Base-by-base conservation (phyloP, 768 basidiomycete genomes). In the Naganishia onofrii region DNA sequence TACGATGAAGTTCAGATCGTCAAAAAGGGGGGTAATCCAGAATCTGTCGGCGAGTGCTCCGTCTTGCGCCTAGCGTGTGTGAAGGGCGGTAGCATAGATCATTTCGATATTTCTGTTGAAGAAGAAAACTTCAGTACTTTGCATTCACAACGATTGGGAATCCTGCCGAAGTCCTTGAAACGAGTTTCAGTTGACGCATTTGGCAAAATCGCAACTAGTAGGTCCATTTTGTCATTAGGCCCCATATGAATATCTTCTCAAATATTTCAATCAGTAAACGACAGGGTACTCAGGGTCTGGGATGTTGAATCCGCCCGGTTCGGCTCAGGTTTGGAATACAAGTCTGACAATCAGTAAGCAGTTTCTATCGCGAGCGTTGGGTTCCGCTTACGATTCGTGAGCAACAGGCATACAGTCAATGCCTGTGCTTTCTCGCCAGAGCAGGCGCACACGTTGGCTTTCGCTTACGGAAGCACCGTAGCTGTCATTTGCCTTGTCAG, bases 341-440 rank as follows among this genome's bases (percentile, higher is more conserved):
- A 46, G n/a, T 63, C 42, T 23, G 38, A 42, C n/a, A 42, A 23
- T 23, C 17, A n/a, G 60, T 63, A 29, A 63, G 60, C 21, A 19
- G 2, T 38, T 6, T 13, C 1, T 17, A 63, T n/a, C 7, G 38
- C 15, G 38, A 55, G 21, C 7, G 5, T 13, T 6, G 12, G 7
- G 7, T 19, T 17, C 21, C 23, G 13, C 57, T 44, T 28, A 63
- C 23, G 2, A 12, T 23, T 26, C 28, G 3, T 29, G 28, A 13
- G 8, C n/a, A 34, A 42, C 15, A 63, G 38, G n/a, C 21, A 29
- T 8, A 63, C 36, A 23, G 28, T 63, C 60, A 26, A 26, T 3
- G 42, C 60, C 9, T 63, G 60, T 44, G 42, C 60, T 44, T 63
- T 63, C 42, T 38, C 60, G 19, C 9, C 38, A 8, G 60, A 63